Percentiles rank a stretch among this genome's conserved stretches.
These are phyloP conservation scores for Ramichloridium luteum DNA, from an alignment of 2,329 filamentous ascomycete genomes.

Conservation along the genomic window DNA sequence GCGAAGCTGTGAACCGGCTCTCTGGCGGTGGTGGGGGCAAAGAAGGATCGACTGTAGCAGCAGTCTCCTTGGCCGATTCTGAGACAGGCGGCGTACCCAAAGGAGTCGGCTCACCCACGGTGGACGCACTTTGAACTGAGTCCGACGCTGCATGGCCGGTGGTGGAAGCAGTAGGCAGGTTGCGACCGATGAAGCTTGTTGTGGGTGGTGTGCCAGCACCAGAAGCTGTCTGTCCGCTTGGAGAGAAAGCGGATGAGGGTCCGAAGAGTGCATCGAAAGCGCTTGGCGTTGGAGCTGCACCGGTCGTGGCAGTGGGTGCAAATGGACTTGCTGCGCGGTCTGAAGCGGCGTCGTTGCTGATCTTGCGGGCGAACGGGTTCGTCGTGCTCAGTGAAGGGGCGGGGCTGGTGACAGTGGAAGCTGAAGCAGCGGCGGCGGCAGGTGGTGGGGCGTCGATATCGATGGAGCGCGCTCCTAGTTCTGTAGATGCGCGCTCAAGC, in stretches of 20 bases:
- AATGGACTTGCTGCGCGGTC: constrained; percentile 17
- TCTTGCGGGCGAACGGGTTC: constrained; percentile 83
- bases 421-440: constrained; percentile 9
- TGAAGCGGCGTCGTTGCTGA: constrained; percentile 19
- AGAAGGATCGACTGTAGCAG: constrained; percentile 30
- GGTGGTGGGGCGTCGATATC: constrained; percentile 8
- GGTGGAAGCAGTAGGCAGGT: constrained; percentile 10
- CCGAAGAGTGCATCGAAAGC: constrained; percentile 27
- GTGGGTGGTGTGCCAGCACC: constrained; percentile 21
- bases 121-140: constrained; percentile 18
- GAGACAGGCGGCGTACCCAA: constrained; percentile 51
- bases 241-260: constrained; percentile 32
- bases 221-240: constrained; percentile 14
- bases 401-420: constrained; percentile 15
- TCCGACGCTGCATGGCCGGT: constrained; percentile 12
- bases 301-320: constrained; percentile 3
- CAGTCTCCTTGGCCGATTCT: constrained; percentile 36
- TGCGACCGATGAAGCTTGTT: constrained; percentile 20
- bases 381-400: constrained; percentile 42
- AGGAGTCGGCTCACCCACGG: constrained; percentile 37
- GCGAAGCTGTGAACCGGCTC: constrained; percentile 66
- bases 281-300: constrained; percentile 21
- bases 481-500: constrained; percentile 43
- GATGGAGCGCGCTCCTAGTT: constrained; percentile 11
- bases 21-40: constrained; percentile 54